These are phyloP conservation scores for Castanea crenata DNA, from an alignment of 306 rosid genomes.

Conservation along the genomic window DNA sequence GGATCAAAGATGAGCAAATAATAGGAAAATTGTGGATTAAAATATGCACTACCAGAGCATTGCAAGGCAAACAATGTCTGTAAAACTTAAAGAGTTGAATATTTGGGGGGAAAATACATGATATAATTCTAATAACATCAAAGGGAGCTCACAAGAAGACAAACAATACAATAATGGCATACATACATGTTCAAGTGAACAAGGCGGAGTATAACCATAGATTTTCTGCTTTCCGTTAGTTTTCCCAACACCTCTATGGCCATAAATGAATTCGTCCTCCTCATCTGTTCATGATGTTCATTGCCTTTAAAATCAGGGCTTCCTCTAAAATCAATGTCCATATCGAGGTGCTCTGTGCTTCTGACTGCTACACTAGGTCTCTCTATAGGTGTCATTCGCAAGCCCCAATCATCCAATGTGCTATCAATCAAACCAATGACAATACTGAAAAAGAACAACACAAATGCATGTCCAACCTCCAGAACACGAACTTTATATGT, in stretches of 20 bases:
- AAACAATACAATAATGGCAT: slow-evolving; percentile 11
- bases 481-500: slow-evolving; percentile 31
- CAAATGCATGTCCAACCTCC: slow-evolving; percentile 64
- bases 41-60: background rate
- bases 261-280: slow-evolving; percentile 50
- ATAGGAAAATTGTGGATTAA: background rate
- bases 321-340: slow-evolving; percentile 46
- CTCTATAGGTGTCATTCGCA: slow-evolving; percentile 31
- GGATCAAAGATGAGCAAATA: background rate
- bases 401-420: slow-evolving; percentile 61
- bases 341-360: slow-evolving; percentile 17
- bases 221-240: slow-evolving; percentile 60
- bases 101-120: background rate
- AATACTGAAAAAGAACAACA: slow-evolving; percentile 53
- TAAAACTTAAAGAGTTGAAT: background rate
- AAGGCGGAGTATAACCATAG: slow-evolving; percentile 61
- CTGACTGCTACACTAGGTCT: slow-evolving; percentile 34
- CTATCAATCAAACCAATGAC: slow-evolving; percentile 50
- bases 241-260: slow-evolving; percentile 68
- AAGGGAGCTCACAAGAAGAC: slow-evolving; percentile 10
- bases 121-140: background rate
- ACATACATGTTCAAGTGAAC: slow-evolving; percentile 67
- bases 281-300: slow-evolving; percentile 40
- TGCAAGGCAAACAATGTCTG: background rate
- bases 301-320: slow-evolving; percentile 21